These are phyloP conservation scores for Tulasnella calospora DNA, from an alignment of 768 basidiomycete species.

Conservation along the genomic window DNA sequence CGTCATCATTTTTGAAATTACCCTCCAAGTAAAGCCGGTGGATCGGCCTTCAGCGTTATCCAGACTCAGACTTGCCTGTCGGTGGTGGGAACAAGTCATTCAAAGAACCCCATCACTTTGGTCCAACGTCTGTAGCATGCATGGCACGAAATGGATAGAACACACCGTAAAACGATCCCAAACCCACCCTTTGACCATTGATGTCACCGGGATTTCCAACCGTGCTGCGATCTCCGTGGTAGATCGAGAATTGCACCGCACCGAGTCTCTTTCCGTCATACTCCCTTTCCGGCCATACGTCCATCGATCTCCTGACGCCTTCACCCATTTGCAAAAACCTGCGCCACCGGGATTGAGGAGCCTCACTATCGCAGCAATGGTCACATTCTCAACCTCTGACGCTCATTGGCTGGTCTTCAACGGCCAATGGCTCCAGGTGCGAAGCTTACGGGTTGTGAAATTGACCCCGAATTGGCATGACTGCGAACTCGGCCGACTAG, in stretches of 20 bases:
- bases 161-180: background rate
- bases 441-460: background rate
- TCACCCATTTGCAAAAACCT: background rate
- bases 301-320: background rate
- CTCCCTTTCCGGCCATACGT: background rate
- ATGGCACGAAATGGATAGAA: background rate
- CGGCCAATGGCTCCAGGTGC: background rate
- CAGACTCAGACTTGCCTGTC: background rate
- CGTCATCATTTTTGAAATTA: background rate
- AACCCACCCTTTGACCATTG: background rate
- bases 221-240: background rate
- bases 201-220: background rate
- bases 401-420: background rate
- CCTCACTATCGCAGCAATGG: background rate
- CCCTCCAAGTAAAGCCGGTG: background rate
- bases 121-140: background rate
- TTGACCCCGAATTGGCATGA: background rate
- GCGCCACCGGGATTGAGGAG: background rate
- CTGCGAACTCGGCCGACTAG: background rate
- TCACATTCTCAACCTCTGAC: background rate
- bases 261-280: background rate
- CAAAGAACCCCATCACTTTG: background rate
- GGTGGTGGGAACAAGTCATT: background rate
- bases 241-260: background rate
- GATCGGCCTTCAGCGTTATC: background rate